Base-by-base conservation (phyloP, 2,329 filamentous ascomycete species). In the Trichoderma lentiforme region DNA sequence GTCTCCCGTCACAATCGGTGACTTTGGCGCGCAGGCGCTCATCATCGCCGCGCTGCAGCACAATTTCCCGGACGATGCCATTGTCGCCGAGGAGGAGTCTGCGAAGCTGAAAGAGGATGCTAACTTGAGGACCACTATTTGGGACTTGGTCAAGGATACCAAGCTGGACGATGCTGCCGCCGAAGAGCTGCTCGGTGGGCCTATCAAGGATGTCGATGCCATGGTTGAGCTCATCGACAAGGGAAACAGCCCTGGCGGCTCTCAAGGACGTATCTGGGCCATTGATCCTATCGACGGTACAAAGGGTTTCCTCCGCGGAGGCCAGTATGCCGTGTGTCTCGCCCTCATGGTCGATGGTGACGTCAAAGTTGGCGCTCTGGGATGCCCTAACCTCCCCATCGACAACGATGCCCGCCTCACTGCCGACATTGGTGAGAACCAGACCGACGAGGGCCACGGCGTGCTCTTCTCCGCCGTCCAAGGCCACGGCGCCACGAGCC, bases 251-350 rank as follows among this genome's bases (percentile, higher is more conserved):
- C 83, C 88, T 71, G 94, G 94, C 73, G 94, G 94, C 32, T 81
- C 84, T 73, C 87, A 85, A 75, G 94, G 94, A 74, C 88, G 96
- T 76, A 93, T 98, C 81, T 99, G 96, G 96, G 93, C 95, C 53
- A 90, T 99, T 71, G 96, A 99, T 82, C 96, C 96, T 73, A 98
- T 99, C 74, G 96, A 99, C 82, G 96, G 96, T 75, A 99, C 96
- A 69, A 97, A 98, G 84, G 97, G 96, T 34, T 99, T 99, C 85
- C 86, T 99, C 73, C 90, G 97, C 74, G 96, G 96, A 68, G 97
- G 95, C 51, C 96, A 99, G 84, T 99, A 99, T 80, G 97, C 96
- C 70, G 94, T 99, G 69, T 98, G 95, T 80, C 88, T 99, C 6
- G 96, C 89, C 43, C 86, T 99, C 77, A 92, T 99, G 84, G 93